Base-by-base conservation (phyloP, 495 filamentous ascomycete species). In the Massariosphaeria phaeospora region DNA sequence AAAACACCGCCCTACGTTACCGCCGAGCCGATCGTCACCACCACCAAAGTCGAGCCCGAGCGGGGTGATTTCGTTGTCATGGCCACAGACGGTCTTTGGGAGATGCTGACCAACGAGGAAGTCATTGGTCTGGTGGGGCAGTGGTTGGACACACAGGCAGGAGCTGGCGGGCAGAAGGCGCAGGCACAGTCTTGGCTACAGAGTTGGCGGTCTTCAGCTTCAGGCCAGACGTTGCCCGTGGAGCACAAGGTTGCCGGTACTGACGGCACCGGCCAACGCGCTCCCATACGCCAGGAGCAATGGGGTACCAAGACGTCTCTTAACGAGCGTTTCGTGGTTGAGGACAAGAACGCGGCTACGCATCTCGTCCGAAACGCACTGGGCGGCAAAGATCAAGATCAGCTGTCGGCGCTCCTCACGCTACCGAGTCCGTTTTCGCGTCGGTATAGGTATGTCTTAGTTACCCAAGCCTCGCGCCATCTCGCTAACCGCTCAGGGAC, bases 91-190 rank as follows among this genome's bases (percentile, higher is more conserved):
- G 94, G 94, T 1, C 76, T 99, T 11, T 99, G 94, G 93, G 94
- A 99, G 72, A 97, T 97, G 91, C 75, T 99, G 44, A 96, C 88
- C 44, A 99, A 96, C 66, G 94, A 99, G 66, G 94, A 99, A 72
- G 94, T 96, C 1, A 84, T 99, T 41, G 94, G 94, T 0, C 77
- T 99, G 6, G 94, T 99, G 11, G 94, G 91, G 2, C 86, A 91
- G 67, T 99, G 94, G 94, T 77, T 99, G 31, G 91, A 99, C 65
- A 66, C 43, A 61, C 73, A 68, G 59, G 66, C 57, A 46, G 69
- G 59, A 44, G 62, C 71, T 57, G 72, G 48, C 9, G 46, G 51
- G 17, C 33, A 61, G 36, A 51, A 64, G 71, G 49, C 68, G 65
- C 49, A 39, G 27, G 38, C 41, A 8, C 30, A 59, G 17, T 70